Evolutionary conservation across 2,329 filamentous ascomycete species (phyloP).

Genomic region (Talaromyces pinophilus): DNA sequence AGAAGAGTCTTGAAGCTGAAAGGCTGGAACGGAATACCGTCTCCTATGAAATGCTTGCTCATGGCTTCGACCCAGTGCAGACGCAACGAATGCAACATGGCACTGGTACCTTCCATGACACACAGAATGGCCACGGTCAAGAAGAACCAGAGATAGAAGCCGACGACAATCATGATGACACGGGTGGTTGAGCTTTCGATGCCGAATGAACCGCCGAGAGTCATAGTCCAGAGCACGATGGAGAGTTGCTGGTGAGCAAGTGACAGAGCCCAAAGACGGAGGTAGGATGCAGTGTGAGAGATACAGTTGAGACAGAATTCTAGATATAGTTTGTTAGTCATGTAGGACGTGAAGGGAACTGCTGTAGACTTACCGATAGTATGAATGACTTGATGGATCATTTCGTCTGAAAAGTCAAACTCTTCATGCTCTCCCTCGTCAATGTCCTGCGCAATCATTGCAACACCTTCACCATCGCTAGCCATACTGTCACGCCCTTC

Average conservation of each 20-base stretch:
- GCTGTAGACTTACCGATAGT: slow-evolving; percentile 64
- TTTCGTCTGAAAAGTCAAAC: slow-evolving; percentile 94
- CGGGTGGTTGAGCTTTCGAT: slow-evolving; percentile 64
- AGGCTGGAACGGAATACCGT: slow-evolving; percentile 80
- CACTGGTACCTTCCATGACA: slow-evolving; percentile 93
- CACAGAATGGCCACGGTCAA: slow-evolving; percentile 79
- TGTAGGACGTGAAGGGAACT: not conserved
- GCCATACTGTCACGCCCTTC: slow-evolving; percentile 66
- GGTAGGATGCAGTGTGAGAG: slow-evolving; percentile 96
- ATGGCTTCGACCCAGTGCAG: slow-evolving; percentile 97
- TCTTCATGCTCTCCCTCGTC: slow-evolving; percentile 83
- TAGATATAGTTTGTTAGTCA: slow-evolving; percentile 45
- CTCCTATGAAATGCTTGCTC: slow-evolving; percentile 94
- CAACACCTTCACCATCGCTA: slow-evolving; percentile 78
- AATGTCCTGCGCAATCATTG: slow-evolving; percentile 86
- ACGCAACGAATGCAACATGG: slow-evolving; percentile 90
- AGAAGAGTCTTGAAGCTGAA: slow-evolving; percentile 84
- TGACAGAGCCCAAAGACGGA: slow-evolving; percentile 96
- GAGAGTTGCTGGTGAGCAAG: slow-evolving; percentile 97
- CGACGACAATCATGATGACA: slow-evolving; percentile 75
- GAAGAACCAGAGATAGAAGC: slow-evolving; percentile 88
- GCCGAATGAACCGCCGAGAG: slow-evolving; percentile 73
- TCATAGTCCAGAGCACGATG: slow-evolving; percentile 96
- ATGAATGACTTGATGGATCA: slow-evolving; percentile 99
- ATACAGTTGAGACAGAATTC: slow-evolving; percentile 99